Percentiles rank a stretch among this genome's conserved stretches.
These are phyloP conservation scores for Chalciporus chontae DNA, from an alignment of 768 basidiomycete genomes.

Conservation along the genomic window DNA sequence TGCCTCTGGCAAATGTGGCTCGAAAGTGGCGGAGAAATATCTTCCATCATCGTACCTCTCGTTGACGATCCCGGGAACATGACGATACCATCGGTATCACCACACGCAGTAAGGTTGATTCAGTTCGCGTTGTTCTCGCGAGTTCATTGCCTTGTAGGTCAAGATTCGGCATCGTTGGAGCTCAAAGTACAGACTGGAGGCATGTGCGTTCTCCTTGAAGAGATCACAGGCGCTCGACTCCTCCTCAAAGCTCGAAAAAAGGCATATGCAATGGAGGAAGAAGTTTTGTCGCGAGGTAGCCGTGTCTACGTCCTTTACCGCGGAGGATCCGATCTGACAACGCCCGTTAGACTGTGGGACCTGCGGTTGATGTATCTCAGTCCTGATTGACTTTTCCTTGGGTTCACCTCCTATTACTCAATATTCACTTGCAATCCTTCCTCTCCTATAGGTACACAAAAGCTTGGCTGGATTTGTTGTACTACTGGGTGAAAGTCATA, in stretches of 20 bases:
- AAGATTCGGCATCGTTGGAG: constrained; percentile 44
- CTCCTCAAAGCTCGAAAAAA: constrained; percentile 35
- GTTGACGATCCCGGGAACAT: constrained; percentile 5
- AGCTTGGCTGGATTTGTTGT: background rate
- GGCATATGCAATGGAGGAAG: constrained; percentile 52
- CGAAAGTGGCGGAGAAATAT: constrained; percentile 44
- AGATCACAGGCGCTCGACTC: constrained; percentile 33
- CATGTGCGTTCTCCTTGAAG: constrained; percentile 48
- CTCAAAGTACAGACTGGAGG: constrained; percentile 47
- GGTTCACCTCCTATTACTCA: background rate
- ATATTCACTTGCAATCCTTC: background rate
- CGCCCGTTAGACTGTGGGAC: constrained; percentile 17
- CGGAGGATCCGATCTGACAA: constrained; percentile 1
- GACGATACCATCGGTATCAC: constrained; percentile 11
- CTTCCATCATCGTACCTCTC: constrained; percentile 16
- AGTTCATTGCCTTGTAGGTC: constrained; percentile 25
- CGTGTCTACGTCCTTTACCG: background rate
- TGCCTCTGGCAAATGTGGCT: constrained; percentile 67
- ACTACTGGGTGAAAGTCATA: constrained; percentile 3
- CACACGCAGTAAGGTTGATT: constrained; percentile 17
- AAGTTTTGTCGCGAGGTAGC: constrained; percentile 51
- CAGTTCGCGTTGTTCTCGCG: background rate
- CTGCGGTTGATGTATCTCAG: no score
- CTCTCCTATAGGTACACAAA: no score
- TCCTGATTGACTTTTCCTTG: background rate